phyloP scores from a whole-genome alignment of 371 early-diverging fungal genomes.

The Zychaea mexicana region DNA sequence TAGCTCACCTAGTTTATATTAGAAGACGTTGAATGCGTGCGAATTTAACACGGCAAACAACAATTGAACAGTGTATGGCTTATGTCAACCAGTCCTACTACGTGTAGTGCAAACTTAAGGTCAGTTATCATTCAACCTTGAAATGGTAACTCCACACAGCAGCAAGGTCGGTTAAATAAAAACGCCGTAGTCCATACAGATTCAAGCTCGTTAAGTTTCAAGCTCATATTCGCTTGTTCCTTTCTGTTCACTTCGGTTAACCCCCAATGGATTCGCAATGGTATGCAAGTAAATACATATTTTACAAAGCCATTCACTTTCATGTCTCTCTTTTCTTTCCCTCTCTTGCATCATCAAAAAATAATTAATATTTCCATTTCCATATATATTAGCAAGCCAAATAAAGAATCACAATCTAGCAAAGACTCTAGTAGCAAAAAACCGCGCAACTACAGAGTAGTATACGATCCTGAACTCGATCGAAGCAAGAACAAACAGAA shows the following conservation, averaged over 20 bases:
- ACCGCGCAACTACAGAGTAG: conserved; percentile 42
- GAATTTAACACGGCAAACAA: no score
- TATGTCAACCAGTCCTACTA: no score
- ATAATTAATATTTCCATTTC: not conserved
- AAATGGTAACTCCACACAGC: no score
- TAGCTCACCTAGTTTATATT: no score
- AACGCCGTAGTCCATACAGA: no score
- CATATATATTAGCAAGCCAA: not conserved
- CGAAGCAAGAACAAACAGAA: conserved; percentile 27
- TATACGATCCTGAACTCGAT: conserved; percentile 52
- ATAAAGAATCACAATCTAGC: not conserved
- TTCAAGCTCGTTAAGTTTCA: no score
- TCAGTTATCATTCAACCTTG: no score
- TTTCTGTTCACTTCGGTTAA: not conserved
- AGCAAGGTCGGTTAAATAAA: no score
- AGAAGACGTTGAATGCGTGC: no score
- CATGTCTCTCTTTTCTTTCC: not conserved
- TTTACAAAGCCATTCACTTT: not conserved
- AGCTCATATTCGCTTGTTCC: not conserved
- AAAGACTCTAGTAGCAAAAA: conserved; percentile 19
- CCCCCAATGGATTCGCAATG: conserved; percentile 10
- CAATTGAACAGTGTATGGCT: no score
- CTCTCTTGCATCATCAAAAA: not conserved
- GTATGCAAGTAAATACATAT: not conserved
- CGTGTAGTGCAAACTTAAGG: no score